Base-by-base conservation (phyloP, 257 asterid genomes). In the Solanum arcanum region DNA sequence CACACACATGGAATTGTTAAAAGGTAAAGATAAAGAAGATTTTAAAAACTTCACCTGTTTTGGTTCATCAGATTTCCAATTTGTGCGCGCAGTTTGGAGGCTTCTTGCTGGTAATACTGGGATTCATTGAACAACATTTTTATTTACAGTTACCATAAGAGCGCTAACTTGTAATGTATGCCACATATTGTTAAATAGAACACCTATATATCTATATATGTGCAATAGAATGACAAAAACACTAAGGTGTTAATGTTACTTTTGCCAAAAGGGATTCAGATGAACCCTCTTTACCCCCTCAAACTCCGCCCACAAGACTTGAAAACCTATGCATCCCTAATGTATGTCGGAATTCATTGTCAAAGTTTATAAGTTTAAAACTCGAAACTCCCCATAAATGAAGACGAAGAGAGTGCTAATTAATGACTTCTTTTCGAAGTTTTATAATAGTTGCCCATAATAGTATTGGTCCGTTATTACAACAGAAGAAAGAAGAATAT, bases 41-140 rank as follows among this genome's bases (percentile, higher is more conserved):
- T 46, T 23, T 37, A 31, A 33, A 9, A 12, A 5, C 31, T 46
- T 56, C 59, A 96, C 99, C 97, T 94, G 95, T 92, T 97, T 20
- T 92, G 89, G 84, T 93, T 95, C 92, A 95, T 98, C 94, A 94
- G 62, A 90, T 93, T 95, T 39, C 91, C 90, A 88, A 97, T 97
- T 76, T 94, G 95, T 33, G 92, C 94, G 3, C 97, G 96, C 87
- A 96, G 86, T 89, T 96, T 96, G 1, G 94, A 89, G 35, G 99
- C 93, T 92, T 96, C 98, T 92, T 94, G 97, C 91, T 97, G 98
- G 89, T 97, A 97, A 91, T 90, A 94, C 99, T 97, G 94, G 35
- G 60, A 47, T 72, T 68, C 47, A 73, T 52, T 33, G 27, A 37
- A 44, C 80, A 84, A 21, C 37, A 86, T 7, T 46, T 70, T 80